Evolutionary conservation across 768 basidiomycete species (phyloP).

Genomic region (Hydnomerulius pinastri): DNA sequence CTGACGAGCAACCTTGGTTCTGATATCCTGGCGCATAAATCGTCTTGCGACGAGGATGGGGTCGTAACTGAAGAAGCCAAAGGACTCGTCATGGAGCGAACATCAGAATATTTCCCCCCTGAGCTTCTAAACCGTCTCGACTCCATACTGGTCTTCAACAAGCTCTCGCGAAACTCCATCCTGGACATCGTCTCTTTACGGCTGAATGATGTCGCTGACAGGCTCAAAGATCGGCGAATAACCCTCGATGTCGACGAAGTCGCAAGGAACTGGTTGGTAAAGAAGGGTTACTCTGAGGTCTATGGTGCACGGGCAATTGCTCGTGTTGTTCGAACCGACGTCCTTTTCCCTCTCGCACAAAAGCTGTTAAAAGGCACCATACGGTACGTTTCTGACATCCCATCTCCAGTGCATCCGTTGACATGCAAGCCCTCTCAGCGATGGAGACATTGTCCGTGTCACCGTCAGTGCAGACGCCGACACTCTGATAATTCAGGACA

Average conservation of each 20-base stretch:
- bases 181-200: constrained; percentile 79
- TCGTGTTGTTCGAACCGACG: constrained; percentile 78
- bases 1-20: constrained; percentile 87
- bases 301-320: constrained; percentile 91
- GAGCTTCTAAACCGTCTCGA: constrained; percentile 90
- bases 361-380: constrained; percentile 80
- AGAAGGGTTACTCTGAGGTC: constrained; percentile 77
- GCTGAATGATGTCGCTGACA: constrained; percentile 67
- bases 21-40: constrained; percentile 70
- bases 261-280: constrained; percentile 69
- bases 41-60: constrained; percentile 64
- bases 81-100: constrained; percentile 70
- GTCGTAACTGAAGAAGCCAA: constrained; percentile 62
- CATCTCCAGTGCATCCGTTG: not conserved
- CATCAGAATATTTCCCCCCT: constrained; percentile 82
- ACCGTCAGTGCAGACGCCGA: constrained; percentile 45
- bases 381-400: constrained; percentile 42
- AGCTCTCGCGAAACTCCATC: constrained; percentile 72
- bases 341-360: constrained; percentile 81
- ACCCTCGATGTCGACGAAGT: constrained; percentile 65
- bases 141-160: constrained; percentile 88
- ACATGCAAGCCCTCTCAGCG: constrained; percentile 30
- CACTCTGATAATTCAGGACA: constrained; percentile 57
- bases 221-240: constrained; percentile 68
- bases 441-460: constrained; percentile 67